These are phyloP conservation scores for Nemania sp. DNA, from an alignment of 2,329 filamentous ascomycete genomes.

Conservation along the genomic window DNA sequence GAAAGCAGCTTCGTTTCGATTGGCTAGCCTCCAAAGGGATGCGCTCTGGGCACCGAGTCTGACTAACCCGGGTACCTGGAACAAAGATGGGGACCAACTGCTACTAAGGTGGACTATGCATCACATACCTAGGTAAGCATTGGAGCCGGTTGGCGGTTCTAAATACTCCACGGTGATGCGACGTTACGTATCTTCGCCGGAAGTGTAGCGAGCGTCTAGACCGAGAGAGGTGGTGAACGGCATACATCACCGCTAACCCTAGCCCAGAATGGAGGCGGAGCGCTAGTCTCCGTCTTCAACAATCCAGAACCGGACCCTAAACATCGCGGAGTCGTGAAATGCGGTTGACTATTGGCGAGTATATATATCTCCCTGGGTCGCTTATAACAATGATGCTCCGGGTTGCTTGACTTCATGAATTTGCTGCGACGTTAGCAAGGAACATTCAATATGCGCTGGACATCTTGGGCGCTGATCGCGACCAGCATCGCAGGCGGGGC, in stretches of 20 bases:
- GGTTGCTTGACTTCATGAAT: neutral
- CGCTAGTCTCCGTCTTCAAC: constrained; percentile 29
- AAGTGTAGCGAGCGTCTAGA: constrained; percentile 6
- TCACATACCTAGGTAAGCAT: neutral
- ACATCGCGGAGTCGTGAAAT: neutral
- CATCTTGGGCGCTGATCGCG: constrained; percentile 25
- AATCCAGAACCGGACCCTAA: constrained; percentile 5
- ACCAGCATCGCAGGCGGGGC: constrained; percentile 13
- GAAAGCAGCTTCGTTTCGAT: constrained; percentile 16
- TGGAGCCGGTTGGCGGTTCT: neutral
- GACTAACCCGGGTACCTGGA: neutral
- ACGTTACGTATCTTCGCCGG: neutral
- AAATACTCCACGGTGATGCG: neutral
- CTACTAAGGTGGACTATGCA: neutral
- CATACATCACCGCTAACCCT: neutral
- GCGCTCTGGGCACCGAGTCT: neutral
- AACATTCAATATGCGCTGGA: constrained; percentile 30
- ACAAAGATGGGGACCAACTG: neutral
- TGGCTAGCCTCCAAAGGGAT: constrained; percentile 1
- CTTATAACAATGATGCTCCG: too few relatives aligned
- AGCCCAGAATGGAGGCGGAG: constrained; percentile 31
- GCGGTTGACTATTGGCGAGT: neutral
- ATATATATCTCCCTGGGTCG: constrained; percentile 13
- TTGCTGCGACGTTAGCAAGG: neutral
- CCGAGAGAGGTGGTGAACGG: neutral